Base-by-base conservation (phyloP, 2,329 filamentous ascomycete genomes). In the Triangularia verruculosa region DNA sequence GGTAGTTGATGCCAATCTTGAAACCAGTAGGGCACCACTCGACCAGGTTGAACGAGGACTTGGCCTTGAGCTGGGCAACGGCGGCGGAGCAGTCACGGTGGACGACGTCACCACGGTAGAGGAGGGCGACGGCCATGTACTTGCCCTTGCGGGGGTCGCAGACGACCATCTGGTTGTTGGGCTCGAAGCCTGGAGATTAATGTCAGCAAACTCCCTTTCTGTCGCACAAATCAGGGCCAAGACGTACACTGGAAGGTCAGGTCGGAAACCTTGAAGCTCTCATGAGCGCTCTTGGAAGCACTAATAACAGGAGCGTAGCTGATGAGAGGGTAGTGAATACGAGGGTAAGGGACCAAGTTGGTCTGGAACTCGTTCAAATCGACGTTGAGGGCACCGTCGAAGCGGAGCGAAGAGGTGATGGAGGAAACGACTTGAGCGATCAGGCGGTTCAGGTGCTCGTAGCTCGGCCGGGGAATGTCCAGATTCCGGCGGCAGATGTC, bases 181-280 rank as follows among this genome's bases (percentile, higher is more conserved):
- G 88, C 80, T 91, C 88, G 74, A 90, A 90, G 79, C 88, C 87
- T 89, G n/a, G 27, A 32, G 15, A 11, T 0, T 7, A 5, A 53
- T 53, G 57, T 71, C 61, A 71, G 69, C 56, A 20, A 51, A 8
- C 17, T 8, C n/a, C 9, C n/a, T 47, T 47, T 9, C n/a, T 52
- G 39, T 9, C 5, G 32, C 8, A 34, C 32, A 24, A 27, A 61
- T 4, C n/a, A 65, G 61, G 28, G 22, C 47, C 13, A 54, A 22
- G 3, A n/a, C 84, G 74, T 81, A 90, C 88, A 90, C 77, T 90
- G 87, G 79, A 89, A 87, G 74, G 88, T 90, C 68, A 90, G 79
- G 69, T 95, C 92, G 67, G 87, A 84, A 61, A 93, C 89, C 83
- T 92, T 92, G 86, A 93, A 93, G 82, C 89, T 92, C 82, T 95